Percentiles rank a stretch among this genome's conserved stretches.
Evolutionary conservation across 495 filamentous ascomycete species (phyloP).

Genomic region (Ascobolus immersus): DNA sequence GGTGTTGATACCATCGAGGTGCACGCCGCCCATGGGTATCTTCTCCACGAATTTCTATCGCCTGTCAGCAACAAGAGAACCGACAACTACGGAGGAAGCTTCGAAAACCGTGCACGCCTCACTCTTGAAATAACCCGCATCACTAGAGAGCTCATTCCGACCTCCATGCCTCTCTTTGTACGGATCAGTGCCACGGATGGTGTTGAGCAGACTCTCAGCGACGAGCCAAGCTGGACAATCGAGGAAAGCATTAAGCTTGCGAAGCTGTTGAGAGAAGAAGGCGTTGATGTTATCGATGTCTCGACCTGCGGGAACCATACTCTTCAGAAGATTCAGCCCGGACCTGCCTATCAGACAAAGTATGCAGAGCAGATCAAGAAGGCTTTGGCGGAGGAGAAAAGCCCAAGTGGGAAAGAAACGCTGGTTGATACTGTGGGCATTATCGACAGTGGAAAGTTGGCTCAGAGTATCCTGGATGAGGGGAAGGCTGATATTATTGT

Average conservation of each 20-base stretch:
- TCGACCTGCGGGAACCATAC: slow-evolving; percentile 41
- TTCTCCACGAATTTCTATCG: slow-evolving; percentile 36
- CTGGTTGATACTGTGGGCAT: background rate
- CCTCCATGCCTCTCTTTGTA: slow-evolving; percentile 38
- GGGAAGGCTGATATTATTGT: slow-evolving; percentile 32
- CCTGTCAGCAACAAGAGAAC: slow-evolving; percentile 35
- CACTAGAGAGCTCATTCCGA: slow-evolving; percentile 26
- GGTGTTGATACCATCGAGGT: slow-evolving; percentile 47
- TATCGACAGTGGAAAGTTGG: too few relatives aligned
- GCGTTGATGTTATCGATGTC: slow-evolving; percentile 57
- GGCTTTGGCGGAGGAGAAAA: slow-evolving; percentile 27
- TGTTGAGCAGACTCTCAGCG: slow-evolving; percentile 29
- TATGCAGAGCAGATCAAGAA: slow-evolving; percentile 34
- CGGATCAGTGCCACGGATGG: too few relatives aligned
- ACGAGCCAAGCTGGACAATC: slow-evolving; percentile 56
- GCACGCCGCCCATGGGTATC: slow-evolving; percentile 37
- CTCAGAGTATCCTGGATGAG: slow-evolving; percentile 25
- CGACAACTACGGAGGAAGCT: slow-evolving; percentile 39
- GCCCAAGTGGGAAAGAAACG: slow-evolving; percentile 25
- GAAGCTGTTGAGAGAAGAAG: slow-evolving; percentile 34
- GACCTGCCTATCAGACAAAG: slow-evolving; percentile 35
- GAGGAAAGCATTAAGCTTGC: slow-evolving; percentile 35
- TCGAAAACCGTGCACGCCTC: slow-evolving; percentile 37
- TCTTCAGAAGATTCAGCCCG: slow-evolving; percentile 28
- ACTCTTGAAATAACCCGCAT: slow-evolving; percentile 30